Conservation (phyloP, 1,284 basidiomycete species). For the Kalmanozyma brasiliensis region DNA sequence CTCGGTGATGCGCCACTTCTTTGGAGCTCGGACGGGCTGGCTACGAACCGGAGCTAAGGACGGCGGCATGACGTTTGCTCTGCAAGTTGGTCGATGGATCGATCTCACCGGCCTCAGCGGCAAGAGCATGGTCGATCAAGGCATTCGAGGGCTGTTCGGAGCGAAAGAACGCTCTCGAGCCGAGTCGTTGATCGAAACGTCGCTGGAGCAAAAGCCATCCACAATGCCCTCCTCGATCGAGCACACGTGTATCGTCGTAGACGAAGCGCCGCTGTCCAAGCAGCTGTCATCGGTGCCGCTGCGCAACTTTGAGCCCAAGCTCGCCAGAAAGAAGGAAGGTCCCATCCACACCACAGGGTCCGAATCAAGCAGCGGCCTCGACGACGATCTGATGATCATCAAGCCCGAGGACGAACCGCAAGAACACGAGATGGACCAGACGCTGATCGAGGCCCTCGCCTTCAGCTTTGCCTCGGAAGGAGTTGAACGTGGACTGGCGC, state of each 20-base stretch:
- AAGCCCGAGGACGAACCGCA: constrained; percentile 29
- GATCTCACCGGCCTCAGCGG: constrained; percentile 62
- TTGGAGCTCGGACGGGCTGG: constrained; percentile 66
- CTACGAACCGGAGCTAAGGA: constrained; percentile 58
- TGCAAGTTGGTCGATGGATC: constrained; percentile 60
- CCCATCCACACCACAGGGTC: no score
- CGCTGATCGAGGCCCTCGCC: constrained; percentile 57
- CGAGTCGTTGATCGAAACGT: constrained; percentile 27
- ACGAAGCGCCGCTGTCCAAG: constrained; percentile 42
- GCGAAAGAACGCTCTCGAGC: constrained; percentile 25
- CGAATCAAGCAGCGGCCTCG: background rate
- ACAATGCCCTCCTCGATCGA: constrained; percentile 54
- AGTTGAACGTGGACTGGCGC: constrained; percentile 51
- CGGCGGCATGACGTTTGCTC: constrained; percentile 26
- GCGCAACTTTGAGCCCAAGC: constrained; percentile 43
- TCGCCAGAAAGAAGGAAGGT: constrained; percentile 26
- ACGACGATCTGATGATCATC: constrained; percentile 14
- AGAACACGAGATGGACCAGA: constrained; percentile 51
- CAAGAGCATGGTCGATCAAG: constrained; percentile 42
- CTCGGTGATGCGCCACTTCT: constrained; percentile 65
- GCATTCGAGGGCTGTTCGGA: constrained; percentile 43
- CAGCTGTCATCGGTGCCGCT: constrained; percentile 27
- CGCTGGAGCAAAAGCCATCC: constrained; percentile 21
- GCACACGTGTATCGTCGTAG: constrained; percentile 63
- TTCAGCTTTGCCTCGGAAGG: constrained; percentile 58